phyloP scores from a whole-genome alignment of 305 asterid genomes.

The Solanum hybrid region DNA sequence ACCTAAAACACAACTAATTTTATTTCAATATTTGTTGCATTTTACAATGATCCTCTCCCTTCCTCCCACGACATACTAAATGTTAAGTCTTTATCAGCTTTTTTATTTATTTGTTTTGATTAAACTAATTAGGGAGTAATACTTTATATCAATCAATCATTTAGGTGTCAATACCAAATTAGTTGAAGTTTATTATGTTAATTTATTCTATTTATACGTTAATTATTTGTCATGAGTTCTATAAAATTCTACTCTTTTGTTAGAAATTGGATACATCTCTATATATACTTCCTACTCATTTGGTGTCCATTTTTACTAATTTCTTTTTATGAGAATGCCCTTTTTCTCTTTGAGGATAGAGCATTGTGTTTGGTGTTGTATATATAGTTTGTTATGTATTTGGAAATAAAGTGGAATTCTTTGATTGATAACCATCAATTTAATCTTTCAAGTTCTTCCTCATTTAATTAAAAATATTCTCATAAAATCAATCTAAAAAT shows the following conservation, averaged over 20 bases:
- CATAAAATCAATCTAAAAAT: neutral
- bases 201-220: neutral
- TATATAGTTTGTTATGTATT: neutral
- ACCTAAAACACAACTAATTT: neutral
- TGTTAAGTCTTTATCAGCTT: neutral
- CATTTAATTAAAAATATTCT: no score
- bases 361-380: neutral
- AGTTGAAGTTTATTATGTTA: neutral
- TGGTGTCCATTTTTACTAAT: neutral
- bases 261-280: neutral
- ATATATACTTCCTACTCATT: neutral
- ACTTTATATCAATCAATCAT: neutral
- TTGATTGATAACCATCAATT: neutral
- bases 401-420: no score
- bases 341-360: neutral
- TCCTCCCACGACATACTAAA: neutral
- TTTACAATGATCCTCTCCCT: neutral
- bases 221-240: neutral
- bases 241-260: neutral
- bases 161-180: neutral
- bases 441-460: no score
- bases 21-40: neutral
- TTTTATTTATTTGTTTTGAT: neutral
- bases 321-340: neutral
- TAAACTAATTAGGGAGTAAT: neutral